Conservation (phyloP, 768 basidiomycete species). For the Russula olivacea region DNA sequence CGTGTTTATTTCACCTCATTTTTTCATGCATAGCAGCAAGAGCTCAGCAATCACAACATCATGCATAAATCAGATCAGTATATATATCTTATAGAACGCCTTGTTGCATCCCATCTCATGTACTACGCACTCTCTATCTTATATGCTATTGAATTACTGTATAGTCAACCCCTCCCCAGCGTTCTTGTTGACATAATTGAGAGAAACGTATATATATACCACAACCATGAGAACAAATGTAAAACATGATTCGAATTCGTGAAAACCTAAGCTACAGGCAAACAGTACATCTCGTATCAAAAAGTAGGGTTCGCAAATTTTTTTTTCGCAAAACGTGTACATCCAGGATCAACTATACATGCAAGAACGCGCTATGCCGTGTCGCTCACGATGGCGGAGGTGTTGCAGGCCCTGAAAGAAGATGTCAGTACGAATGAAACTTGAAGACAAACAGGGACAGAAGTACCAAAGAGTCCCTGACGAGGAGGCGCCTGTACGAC, state of each 20-base stretch:
- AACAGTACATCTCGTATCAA: neutral
- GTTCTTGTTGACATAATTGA: neutral
- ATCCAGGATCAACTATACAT: neutral
- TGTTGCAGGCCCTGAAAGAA: slow-evolving; percentile 28
- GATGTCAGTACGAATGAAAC: neutral
- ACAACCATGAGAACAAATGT: neutral
- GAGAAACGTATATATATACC: neutral
- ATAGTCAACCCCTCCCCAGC: neutral
- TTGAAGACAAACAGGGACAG: neutral
- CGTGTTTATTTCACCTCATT: neutral
- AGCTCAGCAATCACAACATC: neutral
- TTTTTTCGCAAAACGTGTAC: neutral
- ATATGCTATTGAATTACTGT: neutral
- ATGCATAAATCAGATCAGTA: neutral
- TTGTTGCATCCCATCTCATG: neutral
- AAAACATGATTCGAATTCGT: neutral
- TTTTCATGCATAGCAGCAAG: neutral
- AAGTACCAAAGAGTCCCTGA: slow-evolving; percentile 61
- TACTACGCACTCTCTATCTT: neutral
- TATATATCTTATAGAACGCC: neutral
- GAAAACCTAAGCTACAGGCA: slow-evolving; percentile 8
- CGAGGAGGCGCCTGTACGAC: slow-evolving; percentile 40
- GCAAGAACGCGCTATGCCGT: neutral
- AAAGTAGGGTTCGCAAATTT: neutral
- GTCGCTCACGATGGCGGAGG: slow-evolving; percentile 30